Base-by-base conservation (phyloP, 2,329 filamentous ascomycete genomes). In the Fusarium avenaceum region DNA sequence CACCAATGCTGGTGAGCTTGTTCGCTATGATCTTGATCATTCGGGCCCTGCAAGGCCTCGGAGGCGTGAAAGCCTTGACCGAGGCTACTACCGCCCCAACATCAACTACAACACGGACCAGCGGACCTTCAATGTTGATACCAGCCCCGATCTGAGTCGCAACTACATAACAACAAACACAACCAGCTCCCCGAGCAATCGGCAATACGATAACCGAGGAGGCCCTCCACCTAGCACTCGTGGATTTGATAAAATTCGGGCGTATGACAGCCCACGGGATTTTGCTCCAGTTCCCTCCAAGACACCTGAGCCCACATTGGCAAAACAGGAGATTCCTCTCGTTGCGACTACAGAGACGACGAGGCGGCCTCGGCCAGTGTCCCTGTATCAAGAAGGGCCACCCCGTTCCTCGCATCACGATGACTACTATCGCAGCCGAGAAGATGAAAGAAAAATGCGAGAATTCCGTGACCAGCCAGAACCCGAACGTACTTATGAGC, bases 151-250 rank as follows among this genome's bases (percentile, higher is more conserved):
- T 55, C 65, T 82, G 20, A 76, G 74, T 51, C 83, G 82, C 20
- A 78, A 78, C 28, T 84, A 82, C 62, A 81, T 80, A 50, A 70
- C 68, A 32, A 77, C 73, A 48, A 70, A 56, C 47, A 51, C 69
- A 47, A 65, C 56, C 6, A 62, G 57, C 44, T 61, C 67, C 15
- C 51, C 67, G 7, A 72, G 69, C 17, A 76, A 65, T 61, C 76
- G 77, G 7, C 75, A 74, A 8, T 80, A 82, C 59, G 83, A 84
- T 15, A 75, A 69, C 42, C 74, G 79, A 24, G 76, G 85, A 32
- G 84, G 85, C 0, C 91, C 90, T 3, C 91, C 92, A 11, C 90
- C 90, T 6, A 87, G 89, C 7, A 92, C 88, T 4, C 84, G 90
- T 70, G 91, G 89, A 1, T 88, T 93, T 67, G 91, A 93, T 71